A percentile compares a stretch with the other conserved stretches of the same genome.
Conservation (phyloP, 345 rosid genomes). For the Citrus glauca region DNA sequence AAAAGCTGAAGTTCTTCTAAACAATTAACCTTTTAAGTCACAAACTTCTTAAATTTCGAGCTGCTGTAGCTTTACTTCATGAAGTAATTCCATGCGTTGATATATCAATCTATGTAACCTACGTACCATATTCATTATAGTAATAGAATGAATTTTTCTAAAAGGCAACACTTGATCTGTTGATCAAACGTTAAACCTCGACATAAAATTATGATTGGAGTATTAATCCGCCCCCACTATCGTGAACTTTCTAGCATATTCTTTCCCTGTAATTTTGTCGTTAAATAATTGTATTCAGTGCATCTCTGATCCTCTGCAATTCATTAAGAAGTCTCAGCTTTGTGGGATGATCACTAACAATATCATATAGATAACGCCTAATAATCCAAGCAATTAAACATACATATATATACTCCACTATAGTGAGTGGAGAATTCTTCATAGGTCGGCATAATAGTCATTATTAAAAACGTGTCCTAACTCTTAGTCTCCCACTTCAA, state of each 20-base stretch:
- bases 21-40: neutral
- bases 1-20: neutral
- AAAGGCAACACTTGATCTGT: neutral
- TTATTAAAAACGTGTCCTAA: slow-evolving; percentile 3
- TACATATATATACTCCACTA: slow-evolving; percentile 5
- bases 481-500: neutral
- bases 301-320: neutral
- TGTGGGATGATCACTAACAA: no score
- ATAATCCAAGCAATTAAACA: neutral
- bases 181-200: neutral
- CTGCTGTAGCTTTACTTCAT: no score
- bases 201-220: no score
- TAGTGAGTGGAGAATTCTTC: slow-evolving; percentile 17
- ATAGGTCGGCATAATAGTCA: slow-evolving; percentile 19
- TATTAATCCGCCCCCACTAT: neutral
- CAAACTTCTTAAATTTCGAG: neutral
- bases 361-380: neutral
- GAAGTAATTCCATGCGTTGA: no score
- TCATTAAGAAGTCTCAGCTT: neutral
- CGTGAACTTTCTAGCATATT: neutral
- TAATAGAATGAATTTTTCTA: neutral
- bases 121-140: neutral
- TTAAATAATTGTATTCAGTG: neutral
- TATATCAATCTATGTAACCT: no score
- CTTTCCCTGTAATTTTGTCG: neutral